These are phyloP conservation scores for Corymbia calophylla DNA, from an alignment of 441 rosid species.

Conservation along the genomic window DNA sequence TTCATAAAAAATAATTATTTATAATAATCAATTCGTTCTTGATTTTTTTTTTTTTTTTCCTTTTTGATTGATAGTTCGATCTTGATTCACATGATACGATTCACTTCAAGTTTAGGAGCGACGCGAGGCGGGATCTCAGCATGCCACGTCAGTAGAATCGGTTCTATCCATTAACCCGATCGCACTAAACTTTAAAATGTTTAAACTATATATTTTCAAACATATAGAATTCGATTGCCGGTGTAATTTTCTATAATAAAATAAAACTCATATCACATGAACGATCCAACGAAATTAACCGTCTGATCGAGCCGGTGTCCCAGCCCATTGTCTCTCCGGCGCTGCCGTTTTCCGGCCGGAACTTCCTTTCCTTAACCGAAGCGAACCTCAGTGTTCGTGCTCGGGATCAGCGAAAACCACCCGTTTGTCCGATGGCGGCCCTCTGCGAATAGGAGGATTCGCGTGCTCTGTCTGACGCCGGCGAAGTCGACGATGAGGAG, in stretches of 20 bases:
- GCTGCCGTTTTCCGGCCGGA: not conserved
- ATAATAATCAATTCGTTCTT: too few species aligned
- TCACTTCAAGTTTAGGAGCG: rapidly evolving
- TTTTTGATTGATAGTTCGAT: too few species aligned
- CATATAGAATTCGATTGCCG: rapidly evolving
- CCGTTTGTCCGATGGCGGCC: not conserved
- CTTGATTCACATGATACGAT: too few species aligned
- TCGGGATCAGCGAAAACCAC: not conserved
- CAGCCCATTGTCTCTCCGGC: not conserved
- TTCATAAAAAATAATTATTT: rapidly evolving
- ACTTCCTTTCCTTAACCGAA: not conserved
- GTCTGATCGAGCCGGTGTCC: not conserved
- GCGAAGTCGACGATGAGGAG: slow-evolving; percentile 22
- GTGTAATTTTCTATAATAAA: not conserved
- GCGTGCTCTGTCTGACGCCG: not conserved
- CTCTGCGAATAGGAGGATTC: not conserved
- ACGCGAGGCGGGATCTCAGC: not conserved
- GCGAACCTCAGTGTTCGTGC: not conserved
- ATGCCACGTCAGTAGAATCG: not conserved
- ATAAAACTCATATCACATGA: not conserved
- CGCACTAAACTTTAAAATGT: not conserved
- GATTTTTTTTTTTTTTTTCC: too few species aligned
- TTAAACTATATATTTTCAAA: not conserved
- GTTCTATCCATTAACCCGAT: not conserved
- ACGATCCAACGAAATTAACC: not conserved